A percentile compares a stretch with the other conserved stretches of the same genome.
These are phyloP conservation scores for Zancudomyces culisetae DNA, from an alignment of 371 early-diverging fungal species.

Conservation along the genomic window DNA sequence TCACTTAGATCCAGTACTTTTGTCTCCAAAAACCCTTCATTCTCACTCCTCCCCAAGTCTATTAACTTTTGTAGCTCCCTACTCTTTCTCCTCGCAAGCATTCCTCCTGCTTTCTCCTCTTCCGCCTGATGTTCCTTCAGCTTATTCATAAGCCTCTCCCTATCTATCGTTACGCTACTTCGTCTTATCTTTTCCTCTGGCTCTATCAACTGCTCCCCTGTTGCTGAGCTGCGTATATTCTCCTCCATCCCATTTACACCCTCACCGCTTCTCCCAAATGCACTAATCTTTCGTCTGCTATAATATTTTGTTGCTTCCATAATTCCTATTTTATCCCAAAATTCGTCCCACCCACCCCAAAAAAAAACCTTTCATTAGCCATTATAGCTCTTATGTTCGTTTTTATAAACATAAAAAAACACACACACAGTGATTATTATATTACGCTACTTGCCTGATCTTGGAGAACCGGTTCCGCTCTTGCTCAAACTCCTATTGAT, in stretches of 20 bases:
- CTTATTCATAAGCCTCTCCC: not conserved
- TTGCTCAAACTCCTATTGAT: slow-evolving; percentile 25
- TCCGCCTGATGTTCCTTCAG: not conserved
- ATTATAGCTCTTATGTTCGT: too few species aligned
- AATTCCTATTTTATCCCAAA: not conserved
- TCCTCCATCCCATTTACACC: not conserved
- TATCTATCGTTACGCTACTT: not conserved
- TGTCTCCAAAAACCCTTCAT: not conserved
- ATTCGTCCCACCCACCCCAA: too few species aligned
- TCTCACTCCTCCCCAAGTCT: not conserved
- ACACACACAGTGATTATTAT: too few species aligned
- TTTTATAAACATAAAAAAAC: too few species aligned
- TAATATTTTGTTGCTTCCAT: not conserved
- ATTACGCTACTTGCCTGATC: slow-evolving; percentile 10
- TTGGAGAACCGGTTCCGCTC: slow-evolving; percentile 35
- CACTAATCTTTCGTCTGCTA: not conserved
- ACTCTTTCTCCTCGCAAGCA: not conserved
- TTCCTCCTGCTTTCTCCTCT: not conserved
- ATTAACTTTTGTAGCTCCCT: slow-evolving; percentile 23
- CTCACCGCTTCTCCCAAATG: not conserved
- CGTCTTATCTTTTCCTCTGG: not conserved
- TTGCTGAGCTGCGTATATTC: not conserved
- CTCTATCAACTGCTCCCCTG: not conserved
- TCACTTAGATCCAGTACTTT: slow-evolving; percentile 21
- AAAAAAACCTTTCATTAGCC: too few species aligned